Conservation (phyloP, 2,329 filamentous ascomycete species). For the Penicillium sumatraense region DNA sequence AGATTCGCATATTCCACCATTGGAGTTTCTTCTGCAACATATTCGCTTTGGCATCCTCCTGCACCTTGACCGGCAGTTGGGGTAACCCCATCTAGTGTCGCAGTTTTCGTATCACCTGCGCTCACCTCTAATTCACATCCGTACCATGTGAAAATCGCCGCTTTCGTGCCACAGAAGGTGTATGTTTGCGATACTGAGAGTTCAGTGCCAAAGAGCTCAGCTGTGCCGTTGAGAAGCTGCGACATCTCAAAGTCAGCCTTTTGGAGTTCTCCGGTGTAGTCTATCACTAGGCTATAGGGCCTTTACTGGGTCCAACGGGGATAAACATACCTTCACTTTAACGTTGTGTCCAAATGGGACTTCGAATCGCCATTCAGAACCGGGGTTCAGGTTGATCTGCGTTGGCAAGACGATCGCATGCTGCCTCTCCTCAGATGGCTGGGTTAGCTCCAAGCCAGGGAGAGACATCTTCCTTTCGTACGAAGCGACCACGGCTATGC, state of each 20-base stretch:
- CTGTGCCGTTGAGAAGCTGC: conserved; percentile 76
- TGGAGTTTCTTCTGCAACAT: conserved; percentile 77
- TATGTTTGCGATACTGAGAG: conserved; percentile 81
- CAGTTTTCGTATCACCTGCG: conserved; percentile 58
- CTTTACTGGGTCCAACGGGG: background rate
- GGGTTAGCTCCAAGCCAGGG: conserved; percentile 72
- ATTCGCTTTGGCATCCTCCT: conserved; percentile 70
- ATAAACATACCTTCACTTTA: conserved; percentile 55
- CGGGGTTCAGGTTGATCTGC: conserved; percentile 62
- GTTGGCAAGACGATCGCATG: conserved; percentile 44
- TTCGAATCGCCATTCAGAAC: conserved; percentile 80
- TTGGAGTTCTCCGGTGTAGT: background rate
- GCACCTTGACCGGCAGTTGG: conserved; percentile 43
- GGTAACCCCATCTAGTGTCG: conserved; percentile 33
- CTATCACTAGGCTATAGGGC: background rate
- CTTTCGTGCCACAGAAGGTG: conserved; percentile 79
- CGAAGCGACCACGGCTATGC: conserved; percentile 24
- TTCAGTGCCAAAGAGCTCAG: conserved; percentile 94
- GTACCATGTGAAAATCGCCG: conserved; percentile 89
- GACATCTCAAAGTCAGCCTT: conserved; percentile 10
- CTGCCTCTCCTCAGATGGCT: conserved; percentile 57
- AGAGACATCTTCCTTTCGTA: conserved; percentile 77
- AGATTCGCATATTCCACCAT: conserved; percentile 81
- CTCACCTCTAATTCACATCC: conserved; percentile 84
- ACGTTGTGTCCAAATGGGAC: conserved; percentile 61